A percentile compares a stretch with the other conserved stretches of the same genome.
Conservation (phyloP, 2,329 filamentous ascomycete species). For the Zymoseptoria crescenta region DNA sequence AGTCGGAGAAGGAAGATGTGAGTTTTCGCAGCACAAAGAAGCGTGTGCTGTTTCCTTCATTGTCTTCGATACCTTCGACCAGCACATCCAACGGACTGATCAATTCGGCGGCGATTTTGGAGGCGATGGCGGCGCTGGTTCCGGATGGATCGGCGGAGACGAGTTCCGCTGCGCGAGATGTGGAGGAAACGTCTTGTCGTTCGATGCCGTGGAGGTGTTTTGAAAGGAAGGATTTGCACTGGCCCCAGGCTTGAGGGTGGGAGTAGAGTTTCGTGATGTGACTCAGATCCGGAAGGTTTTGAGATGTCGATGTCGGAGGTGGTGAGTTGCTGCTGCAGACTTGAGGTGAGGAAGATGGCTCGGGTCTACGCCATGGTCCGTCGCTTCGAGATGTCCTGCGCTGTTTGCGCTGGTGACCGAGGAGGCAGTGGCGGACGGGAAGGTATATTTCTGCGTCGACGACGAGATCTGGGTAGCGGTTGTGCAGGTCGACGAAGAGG, state of each 20-base stretch:
- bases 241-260: conserved; percentile 91
- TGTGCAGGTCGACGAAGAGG: conserved; percentile 68
- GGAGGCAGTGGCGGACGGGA: conserved; percentile 77
- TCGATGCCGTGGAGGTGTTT: conserved; percentile 65
- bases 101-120: conserved; percentile 61
- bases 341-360: conserved; percentile 1
- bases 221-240: conserved; percentile 71
- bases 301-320: background rate
- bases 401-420: conserved; percentile 42
- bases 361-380: conserved; percentile 7
- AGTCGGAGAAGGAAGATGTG: conserved; percentile 68
- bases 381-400: background rate
- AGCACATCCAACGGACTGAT: conserved; percentile 60
- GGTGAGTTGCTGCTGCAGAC: background rate
- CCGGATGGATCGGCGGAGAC: conserved; percentile 48
- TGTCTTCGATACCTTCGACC: conserved; percentile 62
- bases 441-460: conserved; percentile 82
- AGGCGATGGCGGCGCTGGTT: conserved; percentile 68
- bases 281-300: conserved; percentile 46
- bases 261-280: conserved; percentile 74
- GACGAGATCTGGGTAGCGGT: conserved; percentile 57
- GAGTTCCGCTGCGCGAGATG: conserved; percentile 74
- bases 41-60: conserved; percentile 66
- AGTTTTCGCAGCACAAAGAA: conserved; percentile 65
- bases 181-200: conserved; percentile 75